phyloP scores from a whole-genome alignment of 2,329 filamentous ascomycete species.

The Waltergamsia citrina region DNA sequence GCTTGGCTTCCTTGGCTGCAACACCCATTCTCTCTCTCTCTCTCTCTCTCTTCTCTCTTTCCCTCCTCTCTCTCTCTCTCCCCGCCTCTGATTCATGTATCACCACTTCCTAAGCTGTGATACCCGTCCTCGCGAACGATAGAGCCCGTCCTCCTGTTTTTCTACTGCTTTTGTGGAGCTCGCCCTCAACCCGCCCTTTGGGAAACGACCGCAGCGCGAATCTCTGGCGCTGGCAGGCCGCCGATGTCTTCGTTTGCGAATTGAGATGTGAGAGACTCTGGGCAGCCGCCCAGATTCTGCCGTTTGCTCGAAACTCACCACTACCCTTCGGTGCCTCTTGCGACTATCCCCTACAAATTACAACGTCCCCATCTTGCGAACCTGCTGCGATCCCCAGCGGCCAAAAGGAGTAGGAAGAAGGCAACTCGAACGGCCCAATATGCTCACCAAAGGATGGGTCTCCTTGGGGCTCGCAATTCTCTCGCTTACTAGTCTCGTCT shows the following conservation, averaged over 20 bases:
- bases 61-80: not conserved
- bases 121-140: not conserved
- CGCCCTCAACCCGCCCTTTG: not conserved
- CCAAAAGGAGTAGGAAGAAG: no score
- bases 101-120: not conserved
- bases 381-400: no score
- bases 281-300: not conserved
- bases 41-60: not conserved
- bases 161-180: not conserved
- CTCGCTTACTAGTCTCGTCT: slow-evolving; percentile 7
- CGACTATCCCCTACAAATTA: no score
- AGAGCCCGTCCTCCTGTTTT: not conserved
- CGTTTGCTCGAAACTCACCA: no score
- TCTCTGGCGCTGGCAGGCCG: not conserved
- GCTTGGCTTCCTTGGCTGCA: not conserved
- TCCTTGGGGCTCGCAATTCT: not conserved
- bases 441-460: no score
- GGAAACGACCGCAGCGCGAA: slow-evolving; percentile 1
- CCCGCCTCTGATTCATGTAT: not conserved
- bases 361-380: no score
- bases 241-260: slow-evolving; percentile 1
- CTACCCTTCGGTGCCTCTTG: no score
- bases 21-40: not conserved
- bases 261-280: slow-evolving; percentile 3
- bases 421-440: no score